Base-by-base conservation (phyloP, 192 early-diverging fungal species). In the Dissophora ornata region DNA sequence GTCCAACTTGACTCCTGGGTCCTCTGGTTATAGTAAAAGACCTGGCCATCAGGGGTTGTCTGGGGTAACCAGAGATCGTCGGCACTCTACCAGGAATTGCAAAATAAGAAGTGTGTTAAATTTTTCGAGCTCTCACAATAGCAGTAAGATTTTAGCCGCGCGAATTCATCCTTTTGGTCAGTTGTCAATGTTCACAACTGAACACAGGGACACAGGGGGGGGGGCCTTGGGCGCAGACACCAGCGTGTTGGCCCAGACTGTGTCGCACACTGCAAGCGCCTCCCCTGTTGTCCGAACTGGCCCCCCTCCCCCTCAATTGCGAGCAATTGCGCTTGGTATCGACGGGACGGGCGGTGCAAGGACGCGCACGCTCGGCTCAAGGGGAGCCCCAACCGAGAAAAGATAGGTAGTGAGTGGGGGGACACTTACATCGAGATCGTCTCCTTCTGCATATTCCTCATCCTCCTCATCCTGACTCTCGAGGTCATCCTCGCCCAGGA, bases 401-500 rank as follows among this genome's bases (percentile, higher is more conserved):
- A 26, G 34, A 36, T 24, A 48, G 45, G 54, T 4, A 38, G n/a
- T 21, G 51, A 45, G 29, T 24, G 38, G 21, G 68, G 53, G 47
- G 22, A 67, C 40, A 62, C 48, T 45, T 64, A 61, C 77, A 62
- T 69, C 75, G 41, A 65, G 73, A 40, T 52, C 55, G 59, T 71
- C 62, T 46, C 48, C 77, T 34, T 67, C 56, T 62, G 36, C 73
- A 48, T 54, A 64, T 18, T 64, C 62, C 74, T 82, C 50, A 67
- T 56, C 57, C 34, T 62, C 57, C 1, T 60, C 66, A 13, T 68
- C 66, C 24, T 66, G 57, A 21, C 63, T 66, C 42, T 82, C 71
- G 4, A 84, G 81, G 67, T 88, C 84, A 62, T 83, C 85, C 30
- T 80, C 71, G 2, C 71, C 71, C 13, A 89, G 51, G 48, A 80